phyloP scores from a whole-genome alignment of 1,284 basidiomycete genomes.

The Cystobasidium sp. region DNA sequence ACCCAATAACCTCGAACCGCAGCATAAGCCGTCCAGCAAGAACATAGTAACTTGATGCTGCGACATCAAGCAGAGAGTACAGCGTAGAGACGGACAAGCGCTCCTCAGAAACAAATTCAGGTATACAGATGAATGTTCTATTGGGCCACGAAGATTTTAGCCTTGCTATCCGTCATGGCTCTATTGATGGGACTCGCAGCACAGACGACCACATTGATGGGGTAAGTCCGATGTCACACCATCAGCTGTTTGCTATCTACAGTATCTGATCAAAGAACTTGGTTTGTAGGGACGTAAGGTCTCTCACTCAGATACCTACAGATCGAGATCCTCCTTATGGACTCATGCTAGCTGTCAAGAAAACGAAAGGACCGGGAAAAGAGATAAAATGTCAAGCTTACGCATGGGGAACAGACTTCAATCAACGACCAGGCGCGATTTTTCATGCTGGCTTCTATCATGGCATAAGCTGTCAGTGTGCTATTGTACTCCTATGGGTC shows the following conservation, averaged over 20 bases:
- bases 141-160: constrained; percentile 26
- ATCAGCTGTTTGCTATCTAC: not conserved
- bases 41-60: too few relatives aligned
- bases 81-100: not conserved
- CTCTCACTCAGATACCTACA: not conserved
- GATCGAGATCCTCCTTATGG: constrained; percentile 7
- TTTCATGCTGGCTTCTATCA: constrained; percentile 35
- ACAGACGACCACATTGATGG: constrained; percentile 30
- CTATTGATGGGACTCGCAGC: constrained; percentile 39
- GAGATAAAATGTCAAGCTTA: constrained; percentile 37
- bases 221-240: constrained; percentile 1
- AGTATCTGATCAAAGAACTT: not conserved
- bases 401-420: constrained; percentile 25
- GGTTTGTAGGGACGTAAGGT: not conserved
- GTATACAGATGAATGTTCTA: constrained; percentile 38
- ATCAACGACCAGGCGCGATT: constrained; percentile 27
- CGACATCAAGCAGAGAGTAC: too few relatives aligned
- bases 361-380: not conserved
- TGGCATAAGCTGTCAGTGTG: constrained; percentile 6
- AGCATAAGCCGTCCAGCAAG: too few relatives aligned
- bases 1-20: too few relatives aligned
- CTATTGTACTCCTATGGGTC: too few relatives aligned
- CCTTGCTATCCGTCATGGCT: constrained; percentile 30
- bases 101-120: not conserved
- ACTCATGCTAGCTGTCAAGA: constrained; percentile 7